A percentile compares a stretch with the other conserved stretches of the same genome.
These are phyloP conservation scores for Leishmania mexicana DNA, from an alignment of 208 protist genomes.

Conservation along the genomic window DNA sequence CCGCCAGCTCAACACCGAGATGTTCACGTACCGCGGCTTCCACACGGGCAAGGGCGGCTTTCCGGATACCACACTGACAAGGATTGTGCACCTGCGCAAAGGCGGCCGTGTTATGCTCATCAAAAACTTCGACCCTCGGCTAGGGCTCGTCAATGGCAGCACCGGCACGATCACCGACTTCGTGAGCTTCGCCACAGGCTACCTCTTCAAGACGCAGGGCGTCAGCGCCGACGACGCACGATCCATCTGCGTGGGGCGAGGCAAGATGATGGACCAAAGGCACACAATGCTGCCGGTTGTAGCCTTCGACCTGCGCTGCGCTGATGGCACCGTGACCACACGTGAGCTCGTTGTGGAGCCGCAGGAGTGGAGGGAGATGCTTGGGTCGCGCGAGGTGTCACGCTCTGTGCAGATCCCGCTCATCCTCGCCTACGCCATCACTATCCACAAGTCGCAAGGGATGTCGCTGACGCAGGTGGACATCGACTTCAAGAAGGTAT, in stretches of 20 bases:
- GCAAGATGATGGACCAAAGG: slow-evolving; percentile 1
- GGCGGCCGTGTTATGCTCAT: slow-evolving; percentile 90
- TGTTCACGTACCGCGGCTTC: slow-evolving; percentile 51
- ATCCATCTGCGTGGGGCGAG: slow-evolving; percentile 33
- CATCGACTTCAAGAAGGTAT: slow-evolving; percentile 82
- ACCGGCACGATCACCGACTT: slow-evolving; percentile 76
- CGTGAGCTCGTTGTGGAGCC: slow-evolving; percentile 76
- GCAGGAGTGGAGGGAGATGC: slow-evolving; percentile 69
- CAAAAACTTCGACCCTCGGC: slow-evolving; percentile 69
- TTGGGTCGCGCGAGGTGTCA: slow-evolving; percentile 49
- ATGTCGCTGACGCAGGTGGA: slow-evolving; percentile 89
- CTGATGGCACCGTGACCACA: slow-evolving; percentile 13
- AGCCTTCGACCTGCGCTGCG: slow-evolving; percentile 41
- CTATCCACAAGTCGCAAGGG: slow-evolving; percentile 97
- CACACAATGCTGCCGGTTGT: slow-evolving; percentile 73
- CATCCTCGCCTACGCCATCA: slow-evolving; percentile 95
- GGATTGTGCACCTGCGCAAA: slow-evolving; percentile 55
- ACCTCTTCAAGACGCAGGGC: slow-evolving; percentile 40
- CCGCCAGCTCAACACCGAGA: slow-evolving; percentile 47
- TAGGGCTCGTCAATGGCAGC: slow-evolving; percentile 85
- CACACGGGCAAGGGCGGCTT: slow-evolving; percentile 55
- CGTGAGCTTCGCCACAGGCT: slow-evolving; percentile 39
- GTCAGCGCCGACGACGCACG: slow-evolving; percentile 23
- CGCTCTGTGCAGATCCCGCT: slow-evolving; percentile 90
- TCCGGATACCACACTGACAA: slow-evolving; percentile 34